phyloP scores from a whole-genome alignment of 1,284 basidiomycete genomes.

The Pseudozyma sp. region DNA sequence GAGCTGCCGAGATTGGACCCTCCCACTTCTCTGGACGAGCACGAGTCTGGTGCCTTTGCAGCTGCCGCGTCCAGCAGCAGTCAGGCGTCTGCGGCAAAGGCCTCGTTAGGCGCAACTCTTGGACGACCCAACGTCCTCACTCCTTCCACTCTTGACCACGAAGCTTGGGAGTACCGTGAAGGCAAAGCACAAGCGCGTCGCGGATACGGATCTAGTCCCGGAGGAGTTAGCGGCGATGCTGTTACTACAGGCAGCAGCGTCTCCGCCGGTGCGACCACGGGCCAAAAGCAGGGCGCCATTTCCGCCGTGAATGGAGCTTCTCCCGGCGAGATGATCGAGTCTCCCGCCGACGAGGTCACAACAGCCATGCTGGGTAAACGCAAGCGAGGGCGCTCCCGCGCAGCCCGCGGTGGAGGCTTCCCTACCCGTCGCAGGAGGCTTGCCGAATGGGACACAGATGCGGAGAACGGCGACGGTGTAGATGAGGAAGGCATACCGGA shows the following conservation, averaged over 20 bases:
- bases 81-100: constrained; percentile 12
- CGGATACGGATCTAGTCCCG: constrained; percentile 46
- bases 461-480: constrained; percentile 37
- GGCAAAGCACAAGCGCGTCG: constrained; percentile 52
- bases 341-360: constrained; percentile 45
- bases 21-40: constrained; percentile 21
- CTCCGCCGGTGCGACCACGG: constrained; percentile 29
- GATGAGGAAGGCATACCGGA: constrained; percentile 25
- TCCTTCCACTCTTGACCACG: constrained; percentile 50
- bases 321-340: constrained; percentile 43
- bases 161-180: constrained; percentile 58
- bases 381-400: constrained; percentile 44
- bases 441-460: constrained; percentile 51
- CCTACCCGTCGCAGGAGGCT: constrained; percentile 26
- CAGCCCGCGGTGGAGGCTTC: constrained; percentile 35
- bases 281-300: constrained; percentile 18
- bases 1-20: constrained; percentile 37
- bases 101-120: constrained; percentile 18
- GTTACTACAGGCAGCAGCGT: constrained; percentile 41
- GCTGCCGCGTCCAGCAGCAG: constrained; percentile 15
- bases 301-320: constrained; percentile 33
- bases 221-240: constrained; percentile 36
- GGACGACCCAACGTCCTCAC: constrained; percentile 36
- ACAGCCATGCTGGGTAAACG: constrained; percentile 48
- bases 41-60: constrained; percentile 13